A percentile compares a stretch with the other conserved stretches of the same genome.
phyloP scores from a whole-genome alignment of 2,329 filamentous ascomycete genomes.

The Xylaria sp. region DNA sequence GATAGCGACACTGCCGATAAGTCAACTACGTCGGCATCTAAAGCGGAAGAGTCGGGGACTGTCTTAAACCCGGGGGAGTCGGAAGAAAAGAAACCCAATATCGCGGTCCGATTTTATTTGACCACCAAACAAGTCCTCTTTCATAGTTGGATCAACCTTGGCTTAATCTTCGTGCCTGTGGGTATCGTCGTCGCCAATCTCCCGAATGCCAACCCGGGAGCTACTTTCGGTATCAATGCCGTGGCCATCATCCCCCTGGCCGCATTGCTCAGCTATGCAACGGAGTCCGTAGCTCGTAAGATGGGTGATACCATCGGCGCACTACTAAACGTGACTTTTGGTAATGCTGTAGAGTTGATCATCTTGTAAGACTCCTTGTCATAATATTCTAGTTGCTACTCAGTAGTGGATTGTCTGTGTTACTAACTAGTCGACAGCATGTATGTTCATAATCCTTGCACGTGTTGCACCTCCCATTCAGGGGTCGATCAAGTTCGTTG shows the following conservation, averaged over 20 bases:
- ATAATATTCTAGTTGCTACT: not conserved
- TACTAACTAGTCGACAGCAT: constrained; percentile 45
- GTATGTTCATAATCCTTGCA: constrained; percentile 36
- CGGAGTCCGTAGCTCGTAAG: constrained; percentile 77
- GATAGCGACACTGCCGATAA: constrained; percentile 51
- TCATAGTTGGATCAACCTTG: constrained; percentile 81
- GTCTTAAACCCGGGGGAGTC: constrained; percentile 58
- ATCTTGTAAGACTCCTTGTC: constrained; percentile 67
- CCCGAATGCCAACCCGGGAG: constrained; percentile 64
- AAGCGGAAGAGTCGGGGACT: constrained; percentile 67
- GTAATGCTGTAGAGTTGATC: constrained; percentile 83
- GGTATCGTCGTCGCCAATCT: constrained; percentile 75
- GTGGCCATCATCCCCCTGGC: constrained; percentile 81
- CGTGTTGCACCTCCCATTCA: not conserved
- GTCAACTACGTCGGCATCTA: constrained; percentile 54
- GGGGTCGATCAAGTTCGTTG: not conserved
- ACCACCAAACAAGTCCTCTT: constrained; percentile 71
- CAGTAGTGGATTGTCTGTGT: not conserved
- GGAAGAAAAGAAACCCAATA: constrained; percentile 48
- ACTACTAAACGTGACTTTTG: constrained; percentile 80
- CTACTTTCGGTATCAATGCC: constrained; percentile 79
- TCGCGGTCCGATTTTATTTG: constrained; percentile 54
- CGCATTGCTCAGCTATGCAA: constrained; percentile 77
- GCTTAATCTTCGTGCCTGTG: constrained; percentile 81
- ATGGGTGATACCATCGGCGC: constrained; percentile 80